Base-by-base conservation (phyloP, 176 grass and related monocot genomes). In the Phoenix roebelenii region DNA sequence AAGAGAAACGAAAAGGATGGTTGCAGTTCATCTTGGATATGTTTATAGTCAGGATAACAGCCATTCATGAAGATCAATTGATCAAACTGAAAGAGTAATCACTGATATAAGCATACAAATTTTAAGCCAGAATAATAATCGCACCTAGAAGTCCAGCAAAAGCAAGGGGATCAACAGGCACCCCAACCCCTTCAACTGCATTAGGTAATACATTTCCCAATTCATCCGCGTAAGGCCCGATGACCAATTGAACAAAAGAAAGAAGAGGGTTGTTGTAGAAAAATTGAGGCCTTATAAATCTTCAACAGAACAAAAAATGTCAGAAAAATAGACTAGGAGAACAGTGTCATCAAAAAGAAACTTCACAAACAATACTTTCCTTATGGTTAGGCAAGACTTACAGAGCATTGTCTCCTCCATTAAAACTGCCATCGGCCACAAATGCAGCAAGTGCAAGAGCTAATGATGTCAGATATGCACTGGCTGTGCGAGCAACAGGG, bases 191-290 rank as follows among this genome's bases (percentile, higher is more conserved):
- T 65, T 97, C 92, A 63, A 97, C 92, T 52, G 87, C 92, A 78
- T 88, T 91, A 2, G 92, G 92, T n/a, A 97, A 79, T 72, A 97
- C 92, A 89, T 97, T 97, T 32, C 92, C 92, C 39, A 91, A 83
- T 64, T 97, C 92, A 83, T 97, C 92, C 0, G 92, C 81, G 63
- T 97, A 97, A 10, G 92, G 92, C 0, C 92, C 92, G 60, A 97
- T 83, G 62, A 91, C 92, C 56, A 80, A 58, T 83, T 97, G 92
- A 73, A 97, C 72, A 63, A 97, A 91, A 52, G 92, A 97, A 14
- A 97, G 81, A 72, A 97, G 78, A 51, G 92, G 87, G 68, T 97
- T 97, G 81, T 91, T 97, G 72, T 97, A 97, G 83, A 97, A 97
- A 71, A 97, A 97, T 69, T 75, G 83, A 44, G 92, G 87, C 29